Base-by-base conservation (phyloP, 1,284 basidiomycete genomes). In the Moniliophthora roreri region DNA sequence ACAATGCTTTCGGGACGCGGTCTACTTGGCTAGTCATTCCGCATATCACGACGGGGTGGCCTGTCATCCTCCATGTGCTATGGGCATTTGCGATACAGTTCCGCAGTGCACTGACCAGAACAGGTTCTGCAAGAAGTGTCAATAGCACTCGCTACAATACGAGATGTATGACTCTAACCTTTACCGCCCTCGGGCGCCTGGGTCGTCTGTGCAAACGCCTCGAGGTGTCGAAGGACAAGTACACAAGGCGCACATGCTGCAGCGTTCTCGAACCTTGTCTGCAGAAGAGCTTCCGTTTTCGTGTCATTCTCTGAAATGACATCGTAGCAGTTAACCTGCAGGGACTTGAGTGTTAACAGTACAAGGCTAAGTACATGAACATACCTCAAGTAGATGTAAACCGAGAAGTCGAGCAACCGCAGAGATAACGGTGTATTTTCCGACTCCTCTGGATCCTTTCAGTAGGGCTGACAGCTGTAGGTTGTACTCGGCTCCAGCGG, bases 291-390 rank as follows among this genome's bases (percentile, higher is more conserved):
- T 63, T 94, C 90, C 0, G 93, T 93, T 57, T 91, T 89, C 2
- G 78, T 74, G 47, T 90, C 85, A 26, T 82, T 90, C 53, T 98
- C 95, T 1, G 87, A 89, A 10, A 96, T 66, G 11, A 96, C 66
- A 54, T 93, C 85, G 64, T 87, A 98, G 66, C 93, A 95, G 59
- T 96, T 87, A 40, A 96, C 75, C 92, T 94, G 52, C 7, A n/a
- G 55, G 21, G 38, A n/a, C 7, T 10, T 44, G 40, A 46, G 10
- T 20, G 24, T 28, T 16, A 26, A 23, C 8, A 10, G 26, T 39
- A 9, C 28, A 20, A 52, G 13, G 49, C 7, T 6, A 18, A 20
- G 26, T 40, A 24, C 44, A 21, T 32, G 23, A n/a, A 53, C 75
- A 60, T 51, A 91, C 93, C 76, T 95, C 91, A 10, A 93, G 74